Percentiles rank a stretch among this genome's conserved stretches.
phyloP scores from a whole-genome alignment of 176 grass and related monocot species.

The Juncus inflexus region DNA sequence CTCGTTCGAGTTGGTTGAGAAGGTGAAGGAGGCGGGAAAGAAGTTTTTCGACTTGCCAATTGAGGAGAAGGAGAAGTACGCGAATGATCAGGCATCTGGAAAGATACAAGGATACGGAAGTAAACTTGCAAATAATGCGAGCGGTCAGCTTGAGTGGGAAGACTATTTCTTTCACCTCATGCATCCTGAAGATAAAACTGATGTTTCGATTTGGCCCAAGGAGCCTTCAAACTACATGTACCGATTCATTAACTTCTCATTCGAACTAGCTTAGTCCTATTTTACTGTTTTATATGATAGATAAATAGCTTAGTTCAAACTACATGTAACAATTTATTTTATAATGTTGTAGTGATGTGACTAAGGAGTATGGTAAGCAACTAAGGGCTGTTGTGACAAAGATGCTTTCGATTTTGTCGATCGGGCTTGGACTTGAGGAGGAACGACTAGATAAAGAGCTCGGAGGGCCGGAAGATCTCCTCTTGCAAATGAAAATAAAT shows the following conservation, averaged over 20 bases:
- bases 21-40: conserved; percentile 43
- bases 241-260: not conserved
- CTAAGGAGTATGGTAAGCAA: conserved; percentile 35
- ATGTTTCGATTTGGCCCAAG: conserved; percentile 50
- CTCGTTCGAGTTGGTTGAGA: conserved; percentile 34
- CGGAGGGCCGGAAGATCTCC: conserved; percentile 29
- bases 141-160: conserved; percentile 75
- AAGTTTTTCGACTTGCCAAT: conserved; percentile 66
- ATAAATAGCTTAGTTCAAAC: not conserved
- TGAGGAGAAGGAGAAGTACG: conserved; percentile 59
- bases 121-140: conserved; percentile 52
- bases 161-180: conserved; percentile 93
- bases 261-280: not conserved
- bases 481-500: conserved; percentile 91
- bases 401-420: conserved; percentile 62
- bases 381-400: conserved; percentile 33
- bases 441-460: conserved; percentile 40
- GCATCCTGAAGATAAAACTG: conserved; percentile 38
- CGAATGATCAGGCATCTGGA: conserved; percentile 63
- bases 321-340: not conserved
- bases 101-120: conserved; percentile 67
- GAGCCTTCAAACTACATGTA: conserved; percentile 52
- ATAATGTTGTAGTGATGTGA: conserved; percentile 33
- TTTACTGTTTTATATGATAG: not conserved
- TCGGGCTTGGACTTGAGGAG: conserved; percentile 37